phyloP scores from a whole-genome alignment of 768 basidiomycete species.

The Lactarius hatsudake region DNA sequence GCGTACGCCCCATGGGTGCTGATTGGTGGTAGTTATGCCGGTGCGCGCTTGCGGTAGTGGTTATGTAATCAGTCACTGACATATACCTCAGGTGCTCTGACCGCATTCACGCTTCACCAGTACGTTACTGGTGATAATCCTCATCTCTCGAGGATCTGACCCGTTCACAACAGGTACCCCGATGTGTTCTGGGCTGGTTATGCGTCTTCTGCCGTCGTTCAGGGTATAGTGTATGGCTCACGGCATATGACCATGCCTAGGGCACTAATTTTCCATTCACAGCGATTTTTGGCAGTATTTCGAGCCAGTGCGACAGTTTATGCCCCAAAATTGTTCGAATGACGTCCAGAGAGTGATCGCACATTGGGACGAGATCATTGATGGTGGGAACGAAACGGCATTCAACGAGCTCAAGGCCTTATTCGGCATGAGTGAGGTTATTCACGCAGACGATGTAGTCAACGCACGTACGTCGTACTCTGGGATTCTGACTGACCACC shows the following conservation, averaged over 20 bases:
- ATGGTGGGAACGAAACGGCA: neutral
- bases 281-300: slow-evolving; percentile 46
- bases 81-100: slow-evolving; percentile 28
- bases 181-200: slow-evolving; percentile 60
- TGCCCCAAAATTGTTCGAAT: slow-evolving; percentile 71
- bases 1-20: slow-evolving; percentile 45
- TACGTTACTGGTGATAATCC: slow-evolving; percentile 27
- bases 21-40: slow-evolving; percentile 45
- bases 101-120: slow-evolving; percentile 70
- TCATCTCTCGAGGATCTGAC: neutral
- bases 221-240: neutral
- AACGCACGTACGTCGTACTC: slow-evolving; percentile 43
- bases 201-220: slow-evolving; percentile 36
- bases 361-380: neutral
- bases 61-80: slow-evolving; percentile 7
- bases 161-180: slow-evolving; percentile 46
- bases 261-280: neutral
- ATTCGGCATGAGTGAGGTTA: slow-evolving; percentile 33
- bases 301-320: slow-evolving; percentile 63
- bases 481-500: slow-evolving; percentile 42
- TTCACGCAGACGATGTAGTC: slow-evolving; percentile 66
- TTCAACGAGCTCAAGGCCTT: neutral
- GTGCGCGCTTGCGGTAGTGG: slow-evolving; percentile 22
- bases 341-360: slow-evolving; percentile 41
- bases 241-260: neutral